Percentiles rank a stretch among this genome's conserved stretches.
Conservation (phyloP, 106 monocot species). For the Platanthera guangdongensis region DNA sequence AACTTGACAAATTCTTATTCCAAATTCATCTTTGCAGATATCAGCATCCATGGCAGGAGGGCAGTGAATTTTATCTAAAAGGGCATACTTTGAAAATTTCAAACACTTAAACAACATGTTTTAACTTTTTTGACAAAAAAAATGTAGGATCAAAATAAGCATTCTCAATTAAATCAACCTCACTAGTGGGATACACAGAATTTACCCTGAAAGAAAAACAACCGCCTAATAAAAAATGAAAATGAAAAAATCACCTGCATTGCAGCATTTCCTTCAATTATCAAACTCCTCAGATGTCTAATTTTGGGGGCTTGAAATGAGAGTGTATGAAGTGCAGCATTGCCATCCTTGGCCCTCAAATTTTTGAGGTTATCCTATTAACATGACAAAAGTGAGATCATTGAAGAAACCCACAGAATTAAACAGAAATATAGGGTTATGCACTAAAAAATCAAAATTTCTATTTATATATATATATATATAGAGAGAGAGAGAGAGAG, state of each 20-base stretch:
- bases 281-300: slow-evolving; percentile 19
- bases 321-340: slow-evolving; percentile 12
- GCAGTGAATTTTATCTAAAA: background rate
- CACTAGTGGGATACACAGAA: background rate
- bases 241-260: slow-evolving; percentile 16
- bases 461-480: background rate
- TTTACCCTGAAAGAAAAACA: background rate
- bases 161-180: background rate
- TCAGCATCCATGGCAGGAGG: background rate
- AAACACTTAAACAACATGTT: background rate
- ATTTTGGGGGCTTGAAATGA: slow-evolving; percentile 19
- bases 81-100: background rate
- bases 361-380: slow-evolving; percentile 17
- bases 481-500: too few species aligned
- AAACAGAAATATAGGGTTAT: background rate
- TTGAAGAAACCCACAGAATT: background rate
- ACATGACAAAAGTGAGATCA: slow-evolving; percentile 3
- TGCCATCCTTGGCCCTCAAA: slow-evolving; percentile 18
- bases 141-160: background rate
- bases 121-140: background rate
- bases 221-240: background rate
- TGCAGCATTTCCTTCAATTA: slow-evolving; percentile 15
- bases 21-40: background rate
- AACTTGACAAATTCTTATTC: background rate
- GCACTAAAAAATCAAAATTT: background rate